Evolutionary conservation across 2,329 filamentous ascomycete genomes (phyloP).

Genomic region (Berkeleyomyces rouxiae): DNA sequence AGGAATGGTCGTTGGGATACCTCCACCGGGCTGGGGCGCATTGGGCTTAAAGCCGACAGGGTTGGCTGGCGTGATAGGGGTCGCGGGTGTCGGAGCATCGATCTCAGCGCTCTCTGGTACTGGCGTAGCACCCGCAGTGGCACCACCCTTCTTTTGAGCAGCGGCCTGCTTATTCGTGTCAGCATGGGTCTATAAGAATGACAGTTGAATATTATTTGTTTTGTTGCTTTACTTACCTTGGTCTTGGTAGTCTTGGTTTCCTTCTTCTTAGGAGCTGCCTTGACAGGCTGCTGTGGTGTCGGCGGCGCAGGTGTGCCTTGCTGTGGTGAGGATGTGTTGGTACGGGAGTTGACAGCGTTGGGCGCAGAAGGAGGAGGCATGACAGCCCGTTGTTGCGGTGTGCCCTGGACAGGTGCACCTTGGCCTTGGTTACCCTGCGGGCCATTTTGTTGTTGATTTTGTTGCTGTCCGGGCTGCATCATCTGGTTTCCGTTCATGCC

Average conservation of each 20-base stretch:
- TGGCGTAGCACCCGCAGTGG: conserved; percentile 34
- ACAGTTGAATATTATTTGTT: neutral
- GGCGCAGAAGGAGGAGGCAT: conserved; percentile 54
- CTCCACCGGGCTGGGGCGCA: conserved; percentile 21
- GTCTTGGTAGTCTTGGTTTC: conserved; percentile 45
- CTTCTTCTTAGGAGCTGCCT: conserved; percentile 66
- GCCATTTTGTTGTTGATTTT: conserved; percentile 14
- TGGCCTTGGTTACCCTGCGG: conserved; percentile 22
- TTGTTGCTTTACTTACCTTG: conserved; percentile 39
- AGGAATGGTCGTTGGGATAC: conserved; percentile 15
- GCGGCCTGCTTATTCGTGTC: conserved; percentile 27
- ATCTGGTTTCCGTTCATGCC: conserved; percentile 26
- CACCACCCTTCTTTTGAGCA: conserved; percentile 47
- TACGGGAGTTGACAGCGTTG: conserved; percentile 35
- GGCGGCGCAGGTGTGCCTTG: conserved; percentile 49
- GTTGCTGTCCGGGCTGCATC: conserved; percentile 25
- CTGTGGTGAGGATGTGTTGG: conserved; percentile 43
- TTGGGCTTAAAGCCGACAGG: conserved; percentile 29
- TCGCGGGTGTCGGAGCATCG: conserved; percentile 43
- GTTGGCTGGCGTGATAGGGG: conserved; percentile 45
- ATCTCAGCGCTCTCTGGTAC: conserved; percentile 40
- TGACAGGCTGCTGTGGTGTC: conserved; percentile 57
- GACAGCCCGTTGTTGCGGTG: conserved; percentile 48
- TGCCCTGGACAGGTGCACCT: conserved; percentile 41
- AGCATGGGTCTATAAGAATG: conserved; percentile 1